Base-by-base conservation (phyloP, 352 stramenopile genomes). In the Pythium dissimile region DNA sequence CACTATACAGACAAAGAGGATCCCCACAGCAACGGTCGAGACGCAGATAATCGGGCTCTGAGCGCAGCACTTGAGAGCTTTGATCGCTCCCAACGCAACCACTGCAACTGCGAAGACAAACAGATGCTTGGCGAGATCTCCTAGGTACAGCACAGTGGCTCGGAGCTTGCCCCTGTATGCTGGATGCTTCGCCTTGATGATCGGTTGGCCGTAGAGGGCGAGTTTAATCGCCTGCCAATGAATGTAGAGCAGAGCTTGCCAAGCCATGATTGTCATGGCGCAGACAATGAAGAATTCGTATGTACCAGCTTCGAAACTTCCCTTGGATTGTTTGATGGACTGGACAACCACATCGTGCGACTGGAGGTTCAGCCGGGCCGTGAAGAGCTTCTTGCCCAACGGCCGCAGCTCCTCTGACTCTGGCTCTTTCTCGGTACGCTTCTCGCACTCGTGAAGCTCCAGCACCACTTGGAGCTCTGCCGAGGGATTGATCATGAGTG, bases 211-310 rank as follows among this genome's bases (percentile, higher is more conserved):
- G 8, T 54, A 47, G 21, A 54, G 1, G 15, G 26, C 37, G 18
- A 67, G 59, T 39, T 67, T 67, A 31, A 67, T 20, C 8, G 59
- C 59, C 3, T 67, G 59, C 39, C 50, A 67, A 26, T 67, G 52
- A 41, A 67, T 67, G 38, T 59, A 59, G 5, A 67, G 46, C 46
- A 54, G 59, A n/a, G 59, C 59, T 38, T 67, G 42, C 59, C 59
- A 67, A 3, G 59, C 59, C 51, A 67, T 62, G 46, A 62, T 54
- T 23, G 41, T 46, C 59, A 67, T 67, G 3, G 46, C 21, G 24
- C 46, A 62, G 13, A 62, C 18, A 5, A 51, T 8, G 52, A 62
- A 58, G 16, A 62, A 59, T 11, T 59, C 59, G 46, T 59, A 38
- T 10, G 21, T 61, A 16, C 27, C 5, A 6, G 49, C 42, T 12